A percentile compares a stretch with the other conserved stretches of the same genome.
Evolutionary conservation across 1,284 basidiomycete genomes (phyloP).

Genomic region (Cryptococcus wingfieldii): DNA sequence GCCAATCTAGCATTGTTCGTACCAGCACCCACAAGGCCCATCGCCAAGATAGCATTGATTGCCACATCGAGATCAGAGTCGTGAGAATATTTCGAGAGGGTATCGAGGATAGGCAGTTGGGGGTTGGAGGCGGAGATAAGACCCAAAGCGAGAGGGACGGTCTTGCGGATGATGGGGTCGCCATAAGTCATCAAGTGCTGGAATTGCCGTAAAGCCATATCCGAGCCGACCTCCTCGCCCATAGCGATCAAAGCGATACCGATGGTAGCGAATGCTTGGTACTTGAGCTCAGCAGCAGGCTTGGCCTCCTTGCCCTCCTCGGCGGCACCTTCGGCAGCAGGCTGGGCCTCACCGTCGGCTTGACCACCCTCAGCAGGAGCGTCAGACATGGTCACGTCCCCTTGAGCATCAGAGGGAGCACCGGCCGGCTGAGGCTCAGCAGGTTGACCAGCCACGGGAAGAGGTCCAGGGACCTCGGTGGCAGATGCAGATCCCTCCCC

Average conservation of each 20-base stretch:
- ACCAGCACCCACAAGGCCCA: conserved; percentile 97
- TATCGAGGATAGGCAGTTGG: conserved; percentile 91
- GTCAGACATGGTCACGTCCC: conserved; percentile 30
- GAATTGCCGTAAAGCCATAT: conserved; percentile 93
- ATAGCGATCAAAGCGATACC: conserved; percentile 94
- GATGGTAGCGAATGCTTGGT: conserved; percentile 90
- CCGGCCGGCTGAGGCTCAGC: conserved; percentile 7
- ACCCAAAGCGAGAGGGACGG: conserved; percentile 93
- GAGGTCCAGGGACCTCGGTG: conserved; percentile 17
- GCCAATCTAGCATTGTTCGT: conserved; percentile 96
- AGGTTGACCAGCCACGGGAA: conserved; percentile 12
- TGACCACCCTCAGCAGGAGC: conserved; percentile 6
- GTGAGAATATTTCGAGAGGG: conserved; percentile 98
- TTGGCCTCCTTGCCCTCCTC: conserved; percentile 56
- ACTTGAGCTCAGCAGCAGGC: conserved; percentile 65
- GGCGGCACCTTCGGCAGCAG: conserved; percentile 14
- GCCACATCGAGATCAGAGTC: conserved; percentile 96
- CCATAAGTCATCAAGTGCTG: conserved; percentile 99
- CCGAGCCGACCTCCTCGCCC: conserved; percentile 97
- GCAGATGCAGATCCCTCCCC: conserved; percentile 26
- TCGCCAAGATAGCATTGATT: conserved; percentile 94
- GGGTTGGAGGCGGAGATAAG: conserved; percentile 95
- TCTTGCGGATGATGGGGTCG: conserved; percentile 84
- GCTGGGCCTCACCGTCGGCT: conserved; percentile 8
- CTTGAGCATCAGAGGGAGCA: conserved; percentile 14